Evolutionary conservation across 306 rosid genomes (phyloP), one percentile per base, ranked within the genome.

Genomic region (Rosa multiflora): DNA sequence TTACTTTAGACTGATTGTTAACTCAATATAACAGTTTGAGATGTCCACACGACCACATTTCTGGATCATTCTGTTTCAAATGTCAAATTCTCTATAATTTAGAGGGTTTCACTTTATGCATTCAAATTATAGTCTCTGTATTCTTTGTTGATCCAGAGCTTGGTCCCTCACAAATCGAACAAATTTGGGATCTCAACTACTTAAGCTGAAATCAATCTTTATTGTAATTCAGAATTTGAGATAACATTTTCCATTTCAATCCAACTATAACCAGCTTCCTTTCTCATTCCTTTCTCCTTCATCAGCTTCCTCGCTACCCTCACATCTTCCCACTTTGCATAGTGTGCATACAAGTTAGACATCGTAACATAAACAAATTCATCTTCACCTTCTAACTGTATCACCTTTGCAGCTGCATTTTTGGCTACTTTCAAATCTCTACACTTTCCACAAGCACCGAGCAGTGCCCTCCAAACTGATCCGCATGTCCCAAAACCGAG

Each of bases 311-410:
- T 85, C 55, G 89, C 82, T 74, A 48, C 82, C 81, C 56, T 75
- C 52, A 74, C 97, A 77, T 90, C 89, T 81, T 88, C 87, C 97
- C 96, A 90, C 80, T 88, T 85, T 59, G 82, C 90, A 78, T 76
- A 78, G 26, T 81, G 84, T n/a, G 96, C 93, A 40, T 85, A 88
- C 75, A 89, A 78, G 58, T 92, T 90, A 5, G 90, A 90, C 85
- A 92, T 40, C 81, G 46, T 86, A 81, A 89, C 88, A 82, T 88
- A 89, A 4, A 83, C 90, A 73, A 77, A 88, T 76, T 83, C 96
- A 80, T 86, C 90, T 61, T 86, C 77, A 21, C 86, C 80, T 40
- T 86, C 90, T 69, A 88, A 73, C 73, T 80, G 84, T 66, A 90
- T 84, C 79, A 88, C 87, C 83, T 86, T 89, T 51, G 88, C 88